Evolutionary conservation across 78 protist species (phyloP), one percentile per base, ranked within the genome.

Genomic region (Dictyostelium purpureum): DNA sequence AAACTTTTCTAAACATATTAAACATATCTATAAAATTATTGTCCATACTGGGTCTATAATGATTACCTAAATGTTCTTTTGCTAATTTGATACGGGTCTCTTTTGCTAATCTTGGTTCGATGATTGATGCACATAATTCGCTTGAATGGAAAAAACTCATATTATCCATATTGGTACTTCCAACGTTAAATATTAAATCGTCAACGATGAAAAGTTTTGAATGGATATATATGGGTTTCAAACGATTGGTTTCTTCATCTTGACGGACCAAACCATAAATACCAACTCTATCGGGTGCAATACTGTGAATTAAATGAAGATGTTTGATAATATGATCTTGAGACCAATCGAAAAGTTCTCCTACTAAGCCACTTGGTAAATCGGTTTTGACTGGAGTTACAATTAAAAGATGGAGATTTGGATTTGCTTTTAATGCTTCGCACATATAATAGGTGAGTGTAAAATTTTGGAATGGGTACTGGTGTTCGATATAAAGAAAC

Each of bases 211-310:
- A 52, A 5, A 94, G 26, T 67, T 94, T 94, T 14, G 96, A 94
- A 37, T 94, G 96, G 26, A 94, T 75, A 31, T 94, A 94, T 7
- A 94, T 85, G 31, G 95, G 92, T 63, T 94, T 85, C 10, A 94
- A n/a, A 76, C 94, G 40, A 47, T 54, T 93, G 16, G 87, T 56
- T 38, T 78, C 87, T 26, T 67, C 76, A 69, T 94, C 96, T 63
- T 85, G 89, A 45, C 78, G 45, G 2, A 94, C 77, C 4, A 94
- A 52, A 56, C 96, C 96, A 82, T 88, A 94, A 40, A 94, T 75
- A 21, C 96, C 96, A 49, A 94, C 96, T 57, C 96, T 40, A 2
- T 88, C 89, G 0, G 96, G 96, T 16, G 96, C 96, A 26, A 92
- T 42, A 42, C 80, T 79, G 24, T 89, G 61, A 7, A 94, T 77